Percentiles rank a stretch among this genome's conserved stretches.
phyloP scores from a whole-genome alignment of 179 eudicot species.

The Beta corolliflora region DNA sequence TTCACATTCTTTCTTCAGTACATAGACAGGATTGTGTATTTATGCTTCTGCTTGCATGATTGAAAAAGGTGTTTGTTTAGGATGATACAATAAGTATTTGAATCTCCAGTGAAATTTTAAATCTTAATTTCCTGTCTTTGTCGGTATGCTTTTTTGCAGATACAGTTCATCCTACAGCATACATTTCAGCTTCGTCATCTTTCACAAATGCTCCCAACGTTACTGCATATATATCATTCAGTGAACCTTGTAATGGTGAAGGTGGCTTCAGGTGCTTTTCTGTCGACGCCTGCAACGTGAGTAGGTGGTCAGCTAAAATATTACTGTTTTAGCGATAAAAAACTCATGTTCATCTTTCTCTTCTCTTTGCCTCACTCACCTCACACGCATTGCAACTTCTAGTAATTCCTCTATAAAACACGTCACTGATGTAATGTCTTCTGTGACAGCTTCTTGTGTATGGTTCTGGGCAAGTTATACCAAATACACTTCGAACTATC shows the following conservation, averaged over 20 bases:
- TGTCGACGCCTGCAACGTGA: slow-evolving; percentile 75
- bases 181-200: slow-evolving; percentile 53
- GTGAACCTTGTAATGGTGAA: slow-evolving; percentile 75
- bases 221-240: slow-evolving; percentile 69
- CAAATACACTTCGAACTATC: slow-evolving; percentile 57
- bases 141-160: slow-evolving; percentile 46
- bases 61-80: background rate
- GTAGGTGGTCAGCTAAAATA: slow-evolving; percentile 46
- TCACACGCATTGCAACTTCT: background rate
- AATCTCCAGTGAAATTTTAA: background rate
- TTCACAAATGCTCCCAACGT: slow-evolving; percentile 62
- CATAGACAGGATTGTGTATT: background rate
- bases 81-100: background rate
- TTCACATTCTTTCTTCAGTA: background rate
- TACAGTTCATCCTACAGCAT: slow-evolving; percentile 81
- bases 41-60: slow-evolving; percentile 9
- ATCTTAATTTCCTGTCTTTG: slow-evolving; percentile 12
- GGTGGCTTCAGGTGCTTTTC: slow-evolving; percentile 81
- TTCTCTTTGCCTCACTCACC: background rate
- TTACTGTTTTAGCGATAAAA: background rate
- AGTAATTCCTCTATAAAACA: background rate
- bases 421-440: background rate
- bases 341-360: background rate
- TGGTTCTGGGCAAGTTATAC: slow-evolving; percentile 79
- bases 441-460: slow-evolving; percentile 79